Conservation (phyloP, 345 rosid genomes). For the Geranium brycei region DNA sequence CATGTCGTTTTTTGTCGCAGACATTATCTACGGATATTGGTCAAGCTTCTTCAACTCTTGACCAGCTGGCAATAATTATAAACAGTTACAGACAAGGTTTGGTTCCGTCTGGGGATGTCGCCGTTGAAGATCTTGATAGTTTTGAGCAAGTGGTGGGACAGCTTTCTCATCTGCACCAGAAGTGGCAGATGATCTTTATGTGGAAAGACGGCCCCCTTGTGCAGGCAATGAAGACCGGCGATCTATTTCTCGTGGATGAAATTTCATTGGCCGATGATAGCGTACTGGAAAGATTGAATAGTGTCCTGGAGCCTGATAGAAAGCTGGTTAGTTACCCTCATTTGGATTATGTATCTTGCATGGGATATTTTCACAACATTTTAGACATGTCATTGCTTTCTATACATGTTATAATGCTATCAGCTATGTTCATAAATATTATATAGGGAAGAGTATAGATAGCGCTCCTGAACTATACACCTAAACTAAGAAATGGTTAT, state of each 20-base stretch:
- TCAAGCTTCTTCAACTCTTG: slow-evolving; percentile 43
- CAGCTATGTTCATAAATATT: too few relatives aligned
- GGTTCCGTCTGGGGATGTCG: slow-evolving; percentile 19
- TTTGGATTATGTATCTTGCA: not conserved
- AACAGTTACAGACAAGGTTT: slow-evolving; percentile 32
- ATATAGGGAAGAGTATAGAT: too few relatives aligned
- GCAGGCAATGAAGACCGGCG: slow-evolving; percentile 80
- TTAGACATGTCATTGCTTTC: not conserved
- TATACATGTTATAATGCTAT: too few relatives aligned
- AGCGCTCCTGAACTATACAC: too few relatives aligned
- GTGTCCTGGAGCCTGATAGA: slow-evolving; percentile 88
- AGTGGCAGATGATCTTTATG: slow-evolving; percentile 71
- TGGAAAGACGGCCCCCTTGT: slow-evolving; percentile 99
- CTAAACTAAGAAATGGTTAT: too few relatives aligned
- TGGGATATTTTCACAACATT: not conserved
- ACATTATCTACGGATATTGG: slow-evolving; percentile 49
- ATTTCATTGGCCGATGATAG: slow-evolving; percentile 98
- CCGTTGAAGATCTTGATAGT: slow-evolving; percentile 31
- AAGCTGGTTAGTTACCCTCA: slow-evolving; percentile 42
- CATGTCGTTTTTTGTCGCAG: slow-evolving; percentile 26
- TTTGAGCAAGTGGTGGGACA: slow-evolving; percentile 42
- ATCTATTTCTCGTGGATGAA: slow-evolving; percentile 82
- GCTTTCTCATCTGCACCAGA: slow-evolving; percentile 44
- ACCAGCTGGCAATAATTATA: slow-evolving; percentile 26
- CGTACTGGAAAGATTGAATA: slow-evolving; percentile 79